Base-by-base conservation (phyloP, 83 land plant species). In the Thuja plicata region DNA sequence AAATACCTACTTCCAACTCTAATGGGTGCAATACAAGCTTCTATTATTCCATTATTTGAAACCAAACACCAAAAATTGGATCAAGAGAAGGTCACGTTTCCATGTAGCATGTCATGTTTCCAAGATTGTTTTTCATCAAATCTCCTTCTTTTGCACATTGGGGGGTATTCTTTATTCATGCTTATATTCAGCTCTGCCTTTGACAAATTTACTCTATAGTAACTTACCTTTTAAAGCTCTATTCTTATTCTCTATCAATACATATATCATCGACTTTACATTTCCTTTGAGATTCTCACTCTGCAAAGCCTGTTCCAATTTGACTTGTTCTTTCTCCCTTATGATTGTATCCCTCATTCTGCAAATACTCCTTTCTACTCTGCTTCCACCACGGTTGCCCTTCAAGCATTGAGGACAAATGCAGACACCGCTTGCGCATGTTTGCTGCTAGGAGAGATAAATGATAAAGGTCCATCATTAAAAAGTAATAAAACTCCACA, bases 311-410 rank as follows among this genome's bases (percentile, higher is more conserved):
- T 86, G 71, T 43, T 86, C 24, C 87, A 55, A 86, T 86, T 86
- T 57, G 73, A 55, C 87, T 57, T 60, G 74, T 86, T 86, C 24
- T 86, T 30, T 57, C 70, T 62, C 74, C 30, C 55, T 30, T 86
- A 60, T 62, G 35, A 21, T 19, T 37, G 62, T 19, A 60, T 57
- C 74, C 74, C 73, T 86, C 87, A 48, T 86, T 86, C 48, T 86
- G 87, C 87, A 60, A 86, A 37, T 86, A 37, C 87, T 86, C 87
- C 74, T 37, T 86, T 86, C 87, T 86, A 30, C 87, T 86, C 15
- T 86, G 46, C 74, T 74, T 60, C 74, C 87, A 30, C 74, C 87
- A 86, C 30, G 60, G 41, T 60, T 86, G 40, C 87, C 73, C 87
- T 86, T 86, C 87, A 86, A 86, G 87, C 87, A 37, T 86, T 86